Conservation (phyloP, 345 rosid species). For the Luvunga scandens region DNA sequence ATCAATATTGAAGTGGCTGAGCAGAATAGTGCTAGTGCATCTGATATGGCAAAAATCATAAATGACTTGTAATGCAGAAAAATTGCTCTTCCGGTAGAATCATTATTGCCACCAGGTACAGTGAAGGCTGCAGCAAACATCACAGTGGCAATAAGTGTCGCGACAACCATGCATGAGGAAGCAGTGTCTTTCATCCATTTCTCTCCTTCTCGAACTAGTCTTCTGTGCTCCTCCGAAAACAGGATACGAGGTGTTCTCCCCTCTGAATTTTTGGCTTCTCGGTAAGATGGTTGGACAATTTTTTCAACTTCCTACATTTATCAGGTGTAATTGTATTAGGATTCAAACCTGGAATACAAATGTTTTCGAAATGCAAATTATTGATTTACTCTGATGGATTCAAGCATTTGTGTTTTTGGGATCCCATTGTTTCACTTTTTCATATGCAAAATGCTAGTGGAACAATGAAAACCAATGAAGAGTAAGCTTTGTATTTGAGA, state of each 20-base stretch:
- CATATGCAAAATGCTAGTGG: background rate
- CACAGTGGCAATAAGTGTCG: conserved; percentile 29
- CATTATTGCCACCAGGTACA: conserved; percentile 5
- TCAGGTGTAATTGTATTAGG: background rate
- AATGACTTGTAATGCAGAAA: background rate
- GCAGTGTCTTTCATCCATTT: conserved; percentile 49
- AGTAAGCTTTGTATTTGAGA: background rate
- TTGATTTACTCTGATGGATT: background rate
- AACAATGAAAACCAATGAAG: background rate
- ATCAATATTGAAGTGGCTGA: too few relatives aligned
- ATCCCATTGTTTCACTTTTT: background rate
- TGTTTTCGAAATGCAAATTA: background rate
- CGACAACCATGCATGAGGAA: conserved; percentile 40
- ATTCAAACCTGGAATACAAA: background rate
- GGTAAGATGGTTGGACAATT: conserved; percentile 28
- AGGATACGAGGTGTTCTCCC: conserved; percentile 25
- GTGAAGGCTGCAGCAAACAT: too few relatives aligned
- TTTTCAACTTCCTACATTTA: conserved; percentile 32
- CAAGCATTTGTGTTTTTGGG: background rate
- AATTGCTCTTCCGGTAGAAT: conserved; percentile 20
- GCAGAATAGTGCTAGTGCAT: too few relatives aligned
- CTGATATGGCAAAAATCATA: too few relatives aligned
- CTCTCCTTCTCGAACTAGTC: conserved; percentile 22
- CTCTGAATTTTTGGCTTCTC: conserved; percentile 22
- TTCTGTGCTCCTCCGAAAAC: conserved; percentile 23